These are phyloP conservation scores for Thielaviopsis punctulata DNA, from an alignment of 2,329 filamentous ascomycete genomes.

Conservation along the genomic window DNA sequence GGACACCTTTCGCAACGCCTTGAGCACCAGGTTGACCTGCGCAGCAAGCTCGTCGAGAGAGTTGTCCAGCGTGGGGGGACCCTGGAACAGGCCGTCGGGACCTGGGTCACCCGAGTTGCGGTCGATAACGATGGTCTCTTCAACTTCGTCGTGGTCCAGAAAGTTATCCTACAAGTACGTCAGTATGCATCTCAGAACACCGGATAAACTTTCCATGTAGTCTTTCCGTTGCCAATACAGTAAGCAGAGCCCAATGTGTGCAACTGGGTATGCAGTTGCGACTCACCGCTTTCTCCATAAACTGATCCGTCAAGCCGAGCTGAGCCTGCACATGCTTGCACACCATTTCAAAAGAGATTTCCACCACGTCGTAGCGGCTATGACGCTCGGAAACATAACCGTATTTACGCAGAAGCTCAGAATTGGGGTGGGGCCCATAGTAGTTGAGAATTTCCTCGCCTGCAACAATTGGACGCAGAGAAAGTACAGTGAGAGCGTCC, in stretches of 20 bases:
- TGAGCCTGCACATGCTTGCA: conserved; percentile 25
- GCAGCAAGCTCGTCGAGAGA: conserved; percentile 34
- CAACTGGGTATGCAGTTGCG: conserved; percentile 15
- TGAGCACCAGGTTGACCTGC: conserved; percentile 33
- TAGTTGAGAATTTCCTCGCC: conserved; percentile 77
- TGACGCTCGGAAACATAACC: conserved; percentile 75
- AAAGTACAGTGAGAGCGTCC: conserved; percentile 48
- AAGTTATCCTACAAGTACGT: conserved; percentile 21
- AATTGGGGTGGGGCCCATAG: conserved; percentile 69
- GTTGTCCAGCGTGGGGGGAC: conserved; percentile 21
- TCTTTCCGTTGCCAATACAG: not conserved
- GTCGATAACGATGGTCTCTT: conserved; percentile 58
- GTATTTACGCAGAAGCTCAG: conserved; percentile 68
- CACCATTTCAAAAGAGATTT: conserved; percentile 49
- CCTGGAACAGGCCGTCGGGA: conserved; percentile 27
- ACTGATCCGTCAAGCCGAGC: conserved; percentile 21
- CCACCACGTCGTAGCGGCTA: conserved; percentile 63
- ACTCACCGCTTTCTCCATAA: conserved; percentile 28
- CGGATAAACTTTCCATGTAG: not conserved
- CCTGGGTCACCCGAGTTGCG: conserved; percentile 34
- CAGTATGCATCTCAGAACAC: not conserved
- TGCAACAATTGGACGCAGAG: conserved; percentile 47
- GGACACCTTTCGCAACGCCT: conserved; percentile 28
- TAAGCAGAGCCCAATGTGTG: not conserved
- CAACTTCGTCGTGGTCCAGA: conserved; percentile 48